phyloP scores from a whole-genome alignment of 768 basidiomycete species.

The Mycena vulgaris region DNA sequence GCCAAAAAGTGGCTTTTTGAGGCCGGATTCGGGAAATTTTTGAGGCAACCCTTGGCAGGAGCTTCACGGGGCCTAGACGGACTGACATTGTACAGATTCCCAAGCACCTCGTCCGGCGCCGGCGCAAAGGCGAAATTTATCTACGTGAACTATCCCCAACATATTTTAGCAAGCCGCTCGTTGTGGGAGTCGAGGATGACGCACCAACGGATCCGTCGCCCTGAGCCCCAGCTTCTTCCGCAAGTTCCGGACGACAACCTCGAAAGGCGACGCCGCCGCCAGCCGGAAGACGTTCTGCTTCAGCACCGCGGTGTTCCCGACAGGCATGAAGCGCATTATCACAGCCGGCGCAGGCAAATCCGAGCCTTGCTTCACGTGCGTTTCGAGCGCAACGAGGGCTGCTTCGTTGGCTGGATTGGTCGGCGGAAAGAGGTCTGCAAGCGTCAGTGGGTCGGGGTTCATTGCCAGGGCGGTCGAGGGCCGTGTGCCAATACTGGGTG shows the following conservation, averaged over 20 bases:
- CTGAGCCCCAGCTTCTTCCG: slow-evolving; percentile 11
- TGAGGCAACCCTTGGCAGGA: too few relatives aligned
- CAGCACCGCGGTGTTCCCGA: slow-evolving; percentile 2
- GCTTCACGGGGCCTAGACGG: not conserved
- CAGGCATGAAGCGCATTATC: slow-evolving; percentile 6
- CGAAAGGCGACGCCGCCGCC: not conserved
- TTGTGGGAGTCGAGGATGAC: not conserved
- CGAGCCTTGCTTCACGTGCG: not conserved
- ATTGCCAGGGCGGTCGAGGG: too few relatives aligned
- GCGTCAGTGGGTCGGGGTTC: not conserved
- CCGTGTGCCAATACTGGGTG: not conserved
- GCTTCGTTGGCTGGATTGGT: not conserved
- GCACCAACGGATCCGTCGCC: not conserved
- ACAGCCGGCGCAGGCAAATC: not conserved
- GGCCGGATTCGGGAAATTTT: too few relatives aligned
- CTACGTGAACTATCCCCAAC: not conserved
- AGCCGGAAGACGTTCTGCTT: slow-evolving; percentile 4
- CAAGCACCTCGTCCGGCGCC: slow-evolving; percentile 17
- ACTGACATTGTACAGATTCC: slow-evolving; percentile 7
- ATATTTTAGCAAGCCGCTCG: not conserved
- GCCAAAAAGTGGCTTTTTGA: too few relatives aligned
- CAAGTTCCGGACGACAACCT: not conserved
- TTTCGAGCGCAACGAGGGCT: slow-evolving; percentile 3
- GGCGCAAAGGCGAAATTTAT: slow-evolving; percentile 14
- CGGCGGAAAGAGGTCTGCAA: not conserved